phyloP scores from a whole-genome alignment of 2,329 filamentous ascomycete genomes.

The Colletotrichum musicola region DNA sequence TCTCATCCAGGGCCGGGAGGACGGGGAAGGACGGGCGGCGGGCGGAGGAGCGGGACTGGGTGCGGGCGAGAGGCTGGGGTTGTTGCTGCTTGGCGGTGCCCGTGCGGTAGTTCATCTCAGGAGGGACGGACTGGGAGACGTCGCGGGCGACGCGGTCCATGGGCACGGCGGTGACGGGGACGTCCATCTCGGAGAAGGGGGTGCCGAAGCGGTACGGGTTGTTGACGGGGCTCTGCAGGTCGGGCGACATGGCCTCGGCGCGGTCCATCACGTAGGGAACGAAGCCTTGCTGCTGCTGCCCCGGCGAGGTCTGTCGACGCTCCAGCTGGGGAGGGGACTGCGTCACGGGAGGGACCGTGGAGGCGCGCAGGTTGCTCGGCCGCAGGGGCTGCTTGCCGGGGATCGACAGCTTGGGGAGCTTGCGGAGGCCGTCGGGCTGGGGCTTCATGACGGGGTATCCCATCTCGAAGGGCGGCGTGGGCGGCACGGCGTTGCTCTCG shows the following conservation, averaged over 20 bases:
- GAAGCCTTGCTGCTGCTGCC: slow-evolving; percentile 49
- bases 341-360: slow-evolving; percentile 46
- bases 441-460: slow-evolving; percentile 58
- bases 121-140: slow-evolving; percentile 89
- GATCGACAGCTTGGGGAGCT: slow-evolving; percentile 73
- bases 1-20: slow-evolving; percentile 78
- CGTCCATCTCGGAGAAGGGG: slow-evolving; percentile 91
- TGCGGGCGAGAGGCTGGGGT: slow-evolving; percentile 55
- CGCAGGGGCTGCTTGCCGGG: slow-evolving; percentile 55
- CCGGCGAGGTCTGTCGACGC: slow-evolving; percentile 40
- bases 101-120: slow-evolving; percentile 86
- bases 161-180: slow-evolving; percentile 81
- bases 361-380: slow-evolving; percentile 45
- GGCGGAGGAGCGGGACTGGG: slow-evolving; percentile 67
- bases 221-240: slow-evolving; percentile 69
- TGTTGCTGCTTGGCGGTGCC: slow-evolving; percentile 47
- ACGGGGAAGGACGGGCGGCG: slow-evolving; percentile 77
- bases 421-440: slow-evolving; percentile 68
- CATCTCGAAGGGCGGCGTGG: slow-evolving; percentile 78
- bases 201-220: slow-evolving; percentile 83
- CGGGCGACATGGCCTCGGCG: slow-evolving; percentile 64
- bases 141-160: slow-evolving; percentile 81
- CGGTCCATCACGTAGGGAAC: slow-evolving; percentile 66
- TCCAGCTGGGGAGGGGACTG: slow-evolving; percentile 39
- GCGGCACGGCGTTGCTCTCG: slow-evolving; percentile 70